Evolutionary conservation across 2,329 filamentous ascomycete species (phyloP), one percentile per base, ranked within the genome.

Genomic region (Colletotrichum somersetense): DNA sequence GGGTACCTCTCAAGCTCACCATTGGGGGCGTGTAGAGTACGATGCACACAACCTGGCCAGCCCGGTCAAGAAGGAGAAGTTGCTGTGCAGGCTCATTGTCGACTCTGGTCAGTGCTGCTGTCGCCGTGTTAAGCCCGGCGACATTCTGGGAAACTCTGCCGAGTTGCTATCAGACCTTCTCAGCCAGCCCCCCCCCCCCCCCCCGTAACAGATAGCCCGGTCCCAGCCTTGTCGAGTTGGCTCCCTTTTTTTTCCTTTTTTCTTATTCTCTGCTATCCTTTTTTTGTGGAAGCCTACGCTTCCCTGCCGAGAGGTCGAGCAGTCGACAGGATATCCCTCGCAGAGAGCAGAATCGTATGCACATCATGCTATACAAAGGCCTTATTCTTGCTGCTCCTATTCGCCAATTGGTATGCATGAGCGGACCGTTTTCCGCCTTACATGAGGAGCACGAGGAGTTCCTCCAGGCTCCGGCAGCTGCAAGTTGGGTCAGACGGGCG

Each of bases 391-490:
- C 56, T 57, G 40, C 61, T 62, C 44, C 33, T 40, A 65, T 66
- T 71, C 61, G 59, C 56, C 71, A 73, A 73, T 71, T 48, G 40
- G 35, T 50, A 52, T 73, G 71, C 71, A 73, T 66, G 71, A 65
- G 71, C 67, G 71, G 71, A 71, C 71, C 71, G 67, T 71, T 73
- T 71, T 73, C 71, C 71, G 71, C 71, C 67, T 62, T 73, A 73
- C 67, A 73, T 70, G 58, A 68, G 46, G 65, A 62, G 66, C 69
- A 71, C 70, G 59, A 72, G 66, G 66, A 72, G 59, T 72, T 70
- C 61, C 56, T 71, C 70, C 35, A 35, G 35, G 35, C 35, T 35
- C 35, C 65, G 64, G 68, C 53, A 58, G 52, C 68, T 59, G 57
- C 48, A 42, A 62, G 58, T 44, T 57, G 38, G 56, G 67, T 67